Base-by-base conservation (phyloP, 2,329 filamentous ascomycete species). In the Phaeosphaeria sp. region DNA sequence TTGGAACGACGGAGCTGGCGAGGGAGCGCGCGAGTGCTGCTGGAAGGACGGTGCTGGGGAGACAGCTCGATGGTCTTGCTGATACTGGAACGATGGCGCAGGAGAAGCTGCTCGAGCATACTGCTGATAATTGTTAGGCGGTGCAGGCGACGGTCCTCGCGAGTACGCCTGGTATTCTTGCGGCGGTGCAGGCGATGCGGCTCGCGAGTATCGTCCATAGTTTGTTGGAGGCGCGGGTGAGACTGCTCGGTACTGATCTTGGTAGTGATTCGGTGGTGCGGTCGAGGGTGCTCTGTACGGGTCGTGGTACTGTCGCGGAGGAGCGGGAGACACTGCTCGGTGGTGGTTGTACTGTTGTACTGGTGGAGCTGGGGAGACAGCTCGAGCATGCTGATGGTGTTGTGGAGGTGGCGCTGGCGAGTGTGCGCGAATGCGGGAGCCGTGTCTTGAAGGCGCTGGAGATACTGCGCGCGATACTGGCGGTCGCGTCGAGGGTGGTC, bases 401-500 rank as follows among this genome's bases (percentile, higher is more conserved):
- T 55, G 59, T 7, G 51, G 22, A 11, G 57, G 59, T 2, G 70
- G 68, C 22, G 64, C 61, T 20, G 62, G 66, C 13, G 65, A 68
- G 2, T 60, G 64, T 11, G 69, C 74, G 15, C 60, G 46, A 73
- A 76, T 69, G 64, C 60, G 45, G 75, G 74, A 43, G 27, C 40
- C 71, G 39, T 68, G 61, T 54, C 56, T 36, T 13, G 30, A 36
- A 17, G 74, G 71, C 33, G 73, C 74, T 13, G 79, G 82, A 33
- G 78, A 81, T 42, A 67, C 73, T 47, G 74, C 75, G 61, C 74
- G 72, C 46, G 77, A 75, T 69, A 72, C 57, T 6, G 30, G 30
- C 15, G 7, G 30, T 36, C 30, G 30, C 30, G 30, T 36, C 7
- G 30, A 36, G 40, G 56, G 57, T 30, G 67, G 67, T 22, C 72